Evolutionary conservation across 2,329 filamentous ascomycete species (phyloP).

Genomic region (Bipolaris victoriae): DNA sequence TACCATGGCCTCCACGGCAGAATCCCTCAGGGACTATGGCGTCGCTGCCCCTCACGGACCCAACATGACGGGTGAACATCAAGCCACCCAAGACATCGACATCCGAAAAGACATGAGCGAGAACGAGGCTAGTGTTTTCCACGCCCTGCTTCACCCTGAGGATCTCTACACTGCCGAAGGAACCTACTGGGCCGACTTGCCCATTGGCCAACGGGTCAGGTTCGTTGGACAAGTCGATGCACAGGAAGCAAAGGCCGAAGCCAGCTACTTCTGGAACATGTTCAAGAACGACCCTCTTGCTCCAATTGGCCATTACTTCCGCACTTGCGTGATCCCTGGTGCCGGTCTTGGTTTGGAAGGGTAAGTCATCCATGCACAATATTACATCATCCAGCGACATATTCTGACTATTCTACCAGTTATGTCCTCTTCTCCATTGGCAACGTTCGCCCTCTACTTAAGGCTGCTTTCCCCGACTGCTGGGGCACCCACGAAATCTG

Average conservation of each 20-base stretch:
- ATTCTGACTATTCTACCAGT: constrained; percentile 49
- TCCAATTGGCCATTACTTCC: constrained; percentile 84
- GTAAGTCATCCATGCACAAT: constrained; percentile 13
- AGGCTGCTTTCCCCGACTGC: constrained; percentile 75
- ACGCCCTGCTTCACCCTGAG: constrained; percentile 81
- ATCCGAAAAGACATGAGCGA: constrained; percentile 58
- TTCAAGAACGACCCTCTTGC: constrained; percentile 85
- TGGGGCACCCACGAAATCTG: constrained; percentile 74
- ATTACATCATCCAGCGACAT: neutral
- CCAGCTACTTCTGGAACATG: constrained; percentile 73
- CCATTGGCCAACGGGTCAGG: constrained; percentile 68
- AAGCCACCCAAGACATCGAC: constrained; percentile 50
- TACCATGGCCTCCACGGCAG: constrained; percentile 25
- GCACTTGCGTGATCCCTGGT: constrained; percentile 89
- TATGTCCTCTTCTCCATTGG: constrained; percentile 98
- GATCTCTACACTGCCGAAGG: constrained; percentile 85
- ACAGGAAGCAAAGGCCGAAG: constrained; percentile 72
- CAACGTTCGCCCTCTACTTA: constrained; percentile 84
- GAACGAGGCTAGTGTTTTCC: constrained; percentile 70
- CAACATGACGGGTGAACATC: constrained; percentile 53
- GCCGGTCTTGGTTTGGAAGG: constrained; percentile 90
- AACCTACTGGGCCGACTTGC: constrained; percentile 91
- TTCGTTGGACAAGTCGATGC: constrained; percentile 80
- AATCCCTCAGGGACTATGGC: constrained; percentile 55
- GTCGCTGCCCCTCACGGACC: constrained; percentile 57